These are phyloP conservation scores for Hortiboletus flavorubellus DNA, from an alignment of 768 basidiomycete species.

Conservation along the genomic window DNA sequence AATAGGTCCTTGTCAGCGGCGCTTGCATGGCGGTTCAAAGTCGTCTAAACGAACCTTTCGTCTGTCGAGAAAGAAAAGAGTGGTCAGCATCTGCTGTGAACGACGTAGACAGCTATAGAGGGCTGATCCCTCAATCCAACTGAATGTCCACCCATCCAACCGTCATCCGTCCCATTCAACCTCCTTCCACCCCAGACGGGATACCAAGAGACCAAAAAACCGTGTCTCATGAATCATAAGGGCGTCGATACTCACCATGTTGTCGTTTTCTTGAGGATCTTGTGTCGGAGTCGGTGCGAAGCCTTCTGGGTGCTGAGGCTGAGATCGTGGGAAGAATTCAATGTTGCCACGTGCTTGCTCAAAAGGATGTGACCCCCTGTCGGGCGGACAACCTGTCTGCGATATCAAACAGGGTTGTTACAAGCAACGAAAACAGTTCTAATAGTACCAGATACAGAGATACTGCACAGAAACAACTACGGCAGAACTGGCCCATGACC, in stretches of 20 bases:
- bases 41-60: constrained; percentile 65
- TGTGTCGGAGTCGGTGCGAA: constrained; percentile 15
- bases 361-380: background rate
- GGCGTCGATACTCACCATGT: constrained; percentile 43
- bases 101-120: background rate
- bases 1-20: constrained; percentile 12
- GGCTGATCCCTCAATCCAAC: constrained; percentile 32
- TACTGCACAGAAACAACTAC: background rate
- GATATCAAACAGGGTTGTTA: constrained; percentile 15
- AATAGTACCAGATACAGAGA: background rate
- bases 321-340: constrained; percentile 19
- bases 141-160: constrained; percentile 15
- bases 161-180: constrained; percentile 18
- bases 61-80: constrained; percentile 43
- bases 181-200: constrained; percentile 12
- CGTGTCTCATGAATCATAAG: constrained; percentile 8
- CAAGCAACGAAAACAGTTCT: background rate
- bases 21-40: background rate
- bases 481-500: background rate
- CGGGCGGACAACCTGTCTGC: background rate
- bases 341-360: constrained; percentile 1
- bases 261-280: constrained; percentile 36
- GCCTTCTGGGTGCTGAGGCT: constrained; percentile 5
- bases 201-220: background rate
- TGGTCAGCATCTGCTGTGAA: constrained; percentile 17